Base-by-base conservation (phyloP, 371 early-diverging fungal species). In the Actinomucor elegans region DNA sequence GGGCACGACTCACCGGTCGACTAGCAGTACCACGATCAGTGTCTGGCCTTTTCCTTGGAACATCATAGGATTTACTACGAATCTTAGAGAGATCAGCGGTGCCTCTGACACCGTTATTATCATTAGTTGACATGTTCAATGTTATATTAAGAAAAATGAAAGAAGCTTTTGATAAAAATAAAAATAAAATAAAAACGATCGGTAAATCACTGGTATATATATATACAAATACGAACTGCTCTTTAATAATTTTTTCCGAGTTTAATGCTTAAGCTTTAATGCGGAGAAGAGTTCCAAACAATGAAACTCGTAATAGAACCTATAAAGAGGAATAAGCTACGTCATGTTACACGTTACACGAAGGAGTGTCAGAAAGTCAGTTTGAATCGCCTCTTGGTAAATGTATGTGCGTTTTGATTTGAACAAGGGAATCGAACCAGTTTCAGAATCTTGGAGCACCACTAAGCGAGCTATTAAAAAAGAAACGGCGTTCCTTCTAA, bases 31-130 rank as follows among this genome's bases (percentile, higher is more conserved):
- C 23, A 8, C 15, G 14, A 6, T 9, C 5, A 6, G 18, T 14
- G 0, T 21, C 23, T 29, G 45, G 21, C 14, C 27, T 43, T 1
- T 42, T 2, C 15, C 46, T 44, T 17, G 64, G 55, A 5, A 24
- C 5, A 9, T 45, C 47, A 18, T 59, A 59, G 17, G 64, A 64
- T 31, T 50, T 42, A 45, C 64, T 64, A 23, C 64, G 38, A 18
- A 58, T 42, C 1, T 58, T 21, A 10, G 55, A 26, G 17, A 64
- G 57, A 52, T 54, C 28, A 14, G 50, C 59, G 9, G 52, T 58
- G 17, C 59, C 59, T 45, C 59, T 49, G 11, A 31, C 18, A n/a
- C 18, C 29, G 43, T 49, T 20, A 27, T 58, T 48, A 20, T 50
- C 28, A 38, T 34, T n/a, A n/a, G n/a, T n/a, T 35, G 56, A 56